phyloP scores from a whole-genome alignment of 371 early-diverging fungal species.

The Apophysomyces trapeziformis region DNA sequence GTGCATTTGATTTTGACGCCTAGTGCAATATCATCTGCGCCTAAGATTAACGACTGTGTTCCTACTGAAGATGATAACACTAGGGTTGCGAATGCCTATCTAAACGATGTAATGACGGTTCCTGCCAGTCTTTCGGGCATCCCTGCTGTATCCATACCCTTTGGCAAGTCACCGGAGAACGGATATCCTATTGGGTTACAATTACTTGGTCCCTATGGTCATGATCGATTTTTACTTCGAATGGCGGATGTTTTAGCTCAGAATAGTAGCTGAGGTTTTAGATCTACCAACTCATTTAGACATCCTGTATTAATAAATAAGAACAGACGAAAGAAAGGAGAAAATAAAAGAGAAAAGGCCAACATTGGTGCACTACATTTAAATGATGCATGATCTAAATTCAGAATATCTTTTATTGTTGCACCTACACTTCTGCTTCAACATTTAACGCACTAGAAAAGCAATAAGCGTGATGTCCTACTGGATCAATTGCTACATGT shows the following conservation, averaged over 20 bases:
- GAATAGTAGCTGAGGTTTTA: not conserved
- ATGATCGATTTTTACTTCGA: constrained; percentile 66
- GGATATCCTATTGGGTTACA: constrained; percentile 82
- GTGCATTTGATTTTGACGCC: constrained; percentile 80
- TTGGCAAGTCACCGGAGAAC: constrained; percentile 36
- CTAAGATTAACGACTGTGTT: constrained; percentile 36
- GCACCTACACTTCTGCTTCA: no score
- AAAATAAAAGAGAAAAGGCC: not conserved
- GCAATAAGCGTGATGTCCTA: no score
- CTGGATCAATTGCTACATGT: no score
- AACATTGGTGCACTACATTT: no score
- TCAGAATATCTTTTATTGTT: no score
- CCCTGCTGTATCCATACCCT: constrained; percentile 74
- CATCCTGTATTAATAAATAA: no score
- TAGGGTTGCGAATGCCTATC: constrained; percentile 57
- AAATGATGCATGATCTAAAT: no score
- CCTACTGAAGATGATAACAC: constrained; percentile 27
- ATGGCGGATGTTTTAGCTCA: constrained; percentile 23
- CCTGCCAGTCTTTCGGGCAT: constrained; percentile 87
- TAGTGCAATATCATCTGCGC: constrained; percentile 71
- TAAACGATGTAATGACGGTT: constrained; percentile 90
- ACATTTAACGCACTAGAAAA: no score
- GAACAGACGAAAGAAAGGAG: not conserved
- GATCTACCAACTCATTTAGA: not conserved
- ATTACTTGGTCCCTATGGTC: constrained; percentile 81